Base-by-base conservation (phyloP, 306 rosid species). In the Nissolia schottii region DNA sequence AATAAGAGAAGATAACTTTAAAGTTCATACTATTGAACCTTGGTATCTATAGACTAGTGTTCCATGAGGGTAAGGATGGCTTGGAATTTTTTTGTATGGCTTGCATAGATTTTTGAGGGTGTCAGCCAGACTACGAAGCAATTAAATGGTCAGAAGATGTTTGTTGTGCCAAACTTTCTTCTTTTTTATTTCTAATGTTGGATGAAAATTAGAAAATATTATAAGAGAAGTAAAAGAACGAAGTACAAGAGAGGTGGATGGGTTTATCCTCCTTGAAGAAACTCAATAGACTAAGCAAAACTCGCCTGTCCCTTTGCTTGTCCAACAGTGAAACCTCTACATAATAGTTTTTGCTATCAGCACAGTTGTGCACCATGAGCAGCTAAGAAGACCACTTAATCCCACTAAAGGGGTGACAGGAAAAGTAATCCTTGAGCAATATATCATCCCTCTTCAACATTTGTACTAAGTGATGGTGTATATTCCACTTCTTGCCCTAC, bases 11-110 rank as follows among this genome's bases (percentile, higher is more conserved):
- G 37, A 68, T 32, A 61, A 31, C 27, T 60, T 9, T 50, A 8
- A 61, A 59, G 37, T 69, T 73, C 50, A 74, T 50, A 19, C 14
- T 37, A 28, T 56, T n/a, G 37, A 24, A 11, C 56, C 37, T 67
- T 40, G 67, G 18, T 31, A 70, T 38, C 38, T 45, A 62, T 41
- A 27, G 62, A 27, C 66, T 73, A 38, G 54, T 67, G 34, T 59
- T 79, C 12, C 69, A 4, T 67, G 48, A 67, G 19, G 12, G 65
- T 38, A 68, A 23, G 63, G 28, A 57, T 51, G 64, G 48, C 45
- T 75, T 34, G 53, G 64, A 34, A 12, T 32, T 61, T 32, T 43
- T 69, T 54, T 43, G 57, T 62, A 51, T 64, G 45, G 56, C 55
- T 59, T 50, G 34, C 27, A 8, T 68, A 1, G 37, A 14, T 34